Conservation (phyloP, 306 rosid species). For the Luffa aegyptiaca region DNA sequence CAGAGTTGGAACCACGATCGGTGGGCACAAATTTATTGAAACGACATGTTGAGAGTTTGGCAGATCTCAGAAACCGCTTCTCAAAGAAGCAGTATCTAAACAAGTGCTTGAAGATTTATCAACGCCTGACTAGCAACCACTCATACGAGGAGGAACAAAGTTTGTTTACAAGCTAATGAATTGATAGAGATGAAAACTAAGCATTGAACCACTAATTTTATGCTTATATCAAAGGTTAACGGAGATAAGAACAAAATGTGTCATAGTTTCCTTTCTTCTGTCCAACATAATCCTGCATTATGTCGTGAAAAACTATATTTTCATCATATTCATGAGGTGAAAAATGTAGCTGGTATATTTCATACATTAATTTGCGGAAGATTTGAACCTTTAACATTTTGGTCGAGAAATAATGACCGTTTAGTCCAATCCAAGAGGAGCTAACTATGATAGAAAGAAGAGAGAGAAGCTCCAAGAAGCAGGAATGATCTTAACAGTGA, state of each 20-base stretch:
- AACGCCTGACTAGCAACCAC: slow-evolving; percentile 7
- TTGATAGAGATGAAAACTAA: background rate
- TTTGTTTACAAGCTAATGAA: background rate
- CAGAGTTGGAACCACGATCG: slow-evolving; percentile 50
- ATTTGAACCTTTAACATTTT: too few species aligned
- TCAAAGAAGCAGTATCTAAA: slow-evolving; percentile 34
- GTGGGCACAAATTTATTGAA: slow-evolving; percentile 42
- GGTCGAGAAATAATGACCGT: too few species aligned
- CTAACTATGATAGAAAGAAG: too few species aligned
- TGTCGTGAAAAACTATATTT: background rate
- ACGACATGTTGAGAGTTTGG: slow-evolving; percentile 40
- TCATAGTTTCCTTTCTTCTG: background rate
- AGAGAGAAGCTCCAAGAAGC: too few species aligned
- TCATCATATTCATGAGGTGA: background rate
- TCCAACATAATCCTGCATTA: background rate
- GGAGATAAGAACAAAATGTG: background rate
- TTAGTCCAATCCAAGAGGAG: too few species aligned
- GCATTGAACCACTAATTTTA: background rate
- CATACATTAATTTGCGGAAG: too few species aligned
- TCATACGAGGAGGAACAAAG: background rate
- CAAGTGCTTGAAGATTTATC: slow-evolving; percentile 35
- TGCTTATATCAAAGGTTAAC: background rate
- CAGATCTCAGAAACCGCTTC: slow-evolving; percentile 41
- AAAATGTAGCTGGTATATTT: too few species aligned
- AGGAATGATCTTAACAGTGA: too few species aligned